These are phyloP conservation scores for Moesziomyces sp. DNA, from an alignment of 1,284 basidiomycete genomes.

Conservation along the genomic window DNA sequence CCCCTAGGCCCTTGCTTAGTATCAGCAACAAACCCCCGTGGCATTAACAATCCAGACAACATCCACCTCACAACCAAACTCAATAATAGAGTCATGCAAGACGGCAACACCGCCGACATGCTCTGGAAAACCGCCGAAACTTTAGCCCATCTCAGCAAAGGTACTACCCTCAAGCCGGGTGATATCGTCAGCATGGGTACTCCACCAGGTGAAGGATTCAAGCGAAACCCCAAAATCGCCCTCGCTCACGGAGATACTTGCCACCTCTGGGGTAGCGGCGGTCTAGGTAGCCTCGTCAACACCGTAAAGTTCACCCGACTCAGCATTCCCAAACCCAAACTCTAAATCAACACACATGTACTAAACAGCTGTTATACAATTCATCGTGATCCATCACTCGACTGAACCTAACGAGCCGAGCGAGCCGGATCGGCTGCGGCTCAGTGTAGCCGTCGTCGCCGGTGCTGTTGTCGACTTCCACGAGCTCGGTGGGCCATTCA, in stretches of 20 bases:
- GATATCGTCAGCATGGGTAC: slow-evolving; percentile 78
- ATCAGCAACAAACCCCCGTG: slow-evolving; percentile 67
- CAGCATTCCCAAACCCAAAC: background rate
- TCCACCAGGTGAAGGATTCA: slow-evolving; percentile 76
- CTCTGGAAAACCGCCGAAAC: slow-evolving; percentile 60
- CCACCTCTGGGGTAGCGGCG: slow-evolving; percentile 31
- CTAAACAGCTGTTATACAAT: too few relatives aligned
- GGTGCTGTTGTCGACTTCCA: slow-evolving; percentile 25
- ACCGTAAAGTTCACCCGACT: slow-evolving; percentile 10
- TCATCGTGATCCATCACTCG: too few relatives aligned
- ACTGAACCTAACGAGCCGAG: slow-evolving; percentile 4
- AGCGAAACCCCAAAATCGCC: slow-evolving; percentile 76
- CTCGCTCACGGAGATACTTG: slow-evolving; percentile 82
- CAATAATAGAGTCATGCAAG: slow-evolving; percentile 78
- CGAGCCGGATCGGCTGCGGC: slow-evolving; percentile 89
- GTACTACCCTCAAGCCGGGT: slow-evolving; percentile 84
- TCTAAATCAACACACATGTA: background rate
- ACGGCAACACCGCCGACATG: slow-evolving; percentile 74
- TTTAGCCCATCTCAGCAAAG: slow-evolving; percentile 65
- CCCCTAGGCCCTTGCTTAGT: slow-evolving; percentile 45
- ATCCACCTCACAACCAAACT: slow-evolving; percentile 76
- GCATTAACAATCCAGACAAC: slow-evolving; percentile 78
- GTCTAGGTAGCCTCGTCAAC: slow-evolving; percentile 39
- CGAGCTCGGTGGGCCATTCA: slow-evolving; percentile 35
- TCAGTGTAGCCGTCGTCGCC: slow-evolving; percentile 1